Evolutionary conservation across 352 stramenopile species (phyloP), one percentile per base, ranked within the genome.

Genomic region (Globisporangium barbulae): DNA sequence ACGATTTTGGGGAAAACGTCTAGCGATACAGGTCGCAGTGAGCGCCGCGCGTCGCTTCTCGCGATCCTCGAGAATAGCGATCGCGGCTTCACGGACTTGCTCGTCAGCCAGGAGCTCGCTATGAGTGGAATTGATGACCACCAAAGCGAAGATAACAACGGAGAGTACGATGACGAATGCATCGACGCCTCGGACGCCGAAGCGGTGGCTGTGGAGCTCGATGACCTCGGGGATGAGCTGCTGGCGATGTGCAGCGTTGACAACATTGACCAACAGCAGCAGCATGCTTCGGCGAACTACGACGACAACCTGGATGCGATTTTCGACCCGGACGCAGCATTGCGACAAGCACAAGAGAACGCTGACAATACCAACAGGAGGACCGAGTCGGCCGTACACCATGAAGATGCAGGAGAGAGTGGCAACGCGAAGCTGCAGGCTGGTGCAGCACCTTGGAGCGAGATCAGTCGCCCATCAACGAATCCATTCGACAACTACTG

Each of bases 1-100:
- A 64, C 76, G 19, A 85, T 89, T 53, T 45, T 72, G 45, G 9
- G 69, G 55, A 61, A 68, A 73, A 19, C 25, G 35, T 39, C 49
- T 15, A 54, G 28, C 8, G 60, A 57, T 19, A 30, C 52, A 13
- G 28, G 49, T 19, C 17, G 30, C 25, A 65, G 2, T n/a, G 61
- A 30, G 25, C 21, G 60, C n/a, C 39, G 44, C 3, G 50, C 28
- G 4, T 37, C 61, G 61, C 52, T 66, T 25, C 52, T 48, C 17
- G 61, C 42, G 2, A 25, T n/a, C 7, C 28, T 55, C 30, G 30
- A 71, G 22, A 28, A 50, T 22, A 57, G 50, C 50, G 50, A 57
- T 2, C 50, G 19, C 4, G 30, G 19, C 17, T 57, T 44, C 31
- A 57, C 17, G 25, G 17, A 41, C 49, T 7, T 33, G 2, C 2